Base-by-base conservation (phyloP, 2,329 filamentous ascomycete species). In the Fusarium clavum region DNA sequence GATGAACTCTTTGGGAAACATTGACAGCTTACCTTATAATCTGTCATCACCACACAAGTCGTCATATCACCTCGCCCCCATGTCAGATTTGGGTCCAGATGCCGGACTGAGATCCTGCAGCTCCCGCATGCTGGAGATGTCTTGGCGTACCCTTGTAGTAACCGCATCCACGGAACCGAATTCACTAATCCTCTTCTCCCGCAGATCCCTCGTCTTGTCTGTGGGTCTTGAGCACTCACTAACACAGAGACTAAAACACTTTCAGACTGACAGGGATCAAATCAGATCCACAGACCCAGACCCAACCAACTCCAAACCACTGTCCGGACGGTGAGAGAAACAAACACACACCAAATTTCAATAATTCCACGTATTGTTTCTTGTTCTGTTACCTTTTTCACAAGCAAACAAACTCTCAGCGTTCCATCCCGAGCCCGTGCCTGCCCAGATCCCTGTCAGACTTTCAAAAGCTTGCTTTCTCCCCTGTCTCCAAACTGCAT, bases 51-150 rank as follows among this genome's bases (percentile, higher is more conserved):
- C 6, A n/a, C 5, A 18, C n/a, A 38, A 18, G 18, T 38, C 34
- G 34, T 38, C 57, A 38, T 57, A 38, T n/a, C 16, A 38, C 34
- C 3, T 38, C 34, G 14, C 47, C 20, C 71, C 54, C 53, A 54
- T 72, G 54, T 58, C 44, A 63, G 60, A 63, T 63, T 56, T 54
- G 47, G 54, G 34, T n/a, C 38, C 57, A 71, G 49, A 48, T 71
- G 69, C 65, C 57, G 65, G 57, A 70, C 51, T 53, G 27, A 64
- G 69, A 71, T 71, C 61, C 57, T 67, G 69, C 69, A 72, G 61
- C 30, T 71, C 61, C 57, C 61, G 69, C 44, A 51, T 68, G 63
- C n/a, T 71, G 57, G 3, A 55, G 40, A 67, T 67, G 53, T 71
- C 66, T 69, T 70, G 64, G 68, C 63, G 48, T 46, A 34, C 49